Evolutionary conservation across 768 basidiomycete species (phyloP).

Genomic region (Russula virescens): DNA sequence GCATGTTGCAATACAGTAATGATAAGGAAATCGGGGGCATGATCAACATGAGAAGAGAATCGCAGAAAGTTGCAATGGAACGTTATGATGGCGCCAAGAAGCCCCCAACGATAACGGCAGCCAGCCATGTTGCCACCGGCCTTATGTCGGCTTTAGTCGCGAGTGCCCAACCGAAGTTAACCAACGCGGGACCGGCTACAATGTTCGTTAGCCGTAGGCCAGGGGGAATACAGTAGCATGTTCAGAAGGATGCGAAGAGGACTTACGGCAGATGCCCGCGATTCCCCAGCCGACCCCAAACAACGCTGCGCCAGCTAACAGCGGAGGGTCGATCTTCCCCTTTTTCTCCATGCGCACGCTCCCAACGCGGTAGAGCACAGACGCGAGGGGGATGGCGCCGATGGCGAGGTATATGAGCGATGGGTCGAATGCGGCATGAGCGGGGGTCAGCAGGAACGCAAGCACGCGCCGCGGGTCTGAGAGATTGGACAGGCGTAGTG

Average conservation of each 20-base stretch:
- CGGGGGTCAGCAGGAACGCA: constrained; percentile 47
- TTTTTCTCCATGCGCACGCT: constrained; percentile 38
- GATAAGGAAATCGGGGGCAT: constrained; percentile 2
- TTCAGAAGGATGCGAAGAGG: not conserved
- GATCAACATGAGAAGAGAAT: not conserved
- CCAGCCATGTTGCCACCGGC: constrained; percentile 39
- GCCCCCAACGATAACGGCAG: constrained; percentile 28
- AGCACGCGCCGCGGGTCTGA: constrained; percentile 45
- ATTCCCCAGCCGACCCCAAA: constrained; percentile 63
- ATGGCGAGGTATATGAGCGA: constrained; percentile 50
- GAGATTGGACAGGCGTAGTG: constrained; percentile 49
- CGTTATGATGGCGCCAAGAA: constrained; percentile 19
- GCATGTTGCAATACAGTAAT: constrained; percentile 3
- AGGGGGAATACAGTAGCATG: not conserved
- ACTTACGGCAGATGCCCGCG: constrained; percentile 57
- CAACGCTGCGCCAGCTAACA: constrained; percentile 46
- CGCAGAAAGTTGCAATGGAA: not conserved
- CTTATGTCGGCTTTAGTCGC: constrained; percentile 33
- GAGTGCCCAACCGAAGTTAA: constrained; percentile 52
- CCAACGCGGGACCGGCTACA: constrained; percentile 55
- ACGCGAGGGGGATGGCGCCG: constrained; percentile 45
- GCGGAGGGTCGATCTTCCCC: constrained; percentile 39
- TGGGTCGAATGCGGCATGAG: constrained; percentile 47
- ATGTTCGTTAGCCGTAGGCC: not conserved
- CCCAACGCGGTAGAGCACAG: constrained; percentile 40